Conservation (phyloP, 192 early-diverging fungal species). For the Rhizoclosmatium globosum region DNA sequence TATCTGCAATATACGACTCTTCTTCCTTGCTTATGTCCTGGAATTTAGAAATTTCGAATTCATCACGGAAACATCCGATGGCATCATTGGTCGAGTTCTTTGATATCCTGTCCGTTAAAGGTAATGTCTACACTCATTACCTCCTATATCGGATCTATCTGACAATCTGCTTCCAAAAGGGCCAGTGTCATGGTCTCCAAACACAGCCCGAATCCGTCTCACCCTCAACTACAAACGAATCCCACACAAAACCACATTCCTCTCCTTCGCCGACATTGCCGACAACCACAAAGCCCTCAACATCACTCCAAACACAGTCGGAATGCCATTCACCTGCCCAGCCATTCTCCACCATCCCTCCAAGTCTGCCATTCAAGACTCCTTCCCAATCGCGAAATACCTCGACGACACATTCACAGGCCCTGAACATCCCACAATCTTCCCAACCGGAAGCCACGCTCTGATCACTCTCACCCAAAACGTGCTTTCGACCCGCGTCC, state of each 20-base stretch:
- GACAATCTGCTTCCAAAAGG: not conserved
- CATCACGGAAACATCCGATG: too few species aligned
- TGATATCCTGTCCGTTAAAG: too few species aligned
- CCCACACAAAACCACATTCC: slow-evolving; percentile 10
- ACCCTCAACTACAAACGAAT: slow-evolving; percentile 19
- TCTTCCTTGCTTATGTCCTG: too few species aligned
- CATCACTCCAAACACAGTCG: not conserved
- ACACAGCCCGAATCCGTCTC: slow-evolving; percentile 6
- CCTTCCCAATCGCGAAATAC: slow-evolving; percentile 11
- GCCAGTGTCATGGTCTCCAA: slow-evolving; percentile 10
- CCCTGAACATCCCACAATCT: not conserved
- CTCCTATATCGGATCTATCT: not conserved
- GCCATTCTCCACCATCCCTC: not conserved
- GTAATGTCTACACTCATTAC: too few species aligned
- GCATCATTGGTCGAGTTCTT: too few species aligned
- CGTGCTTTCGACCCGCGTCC: not conserved
- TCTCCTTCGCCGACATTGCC: slow-evolving; percentile 14
- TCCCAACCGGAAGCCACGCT: not conserved
- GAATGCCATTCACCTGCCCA: slow-evolving; percentile 2
- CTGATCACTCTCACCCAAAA: not conserved
- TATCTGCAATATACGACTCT: too few species aligned
- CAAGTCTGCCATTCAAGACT: slow-evolving; percentile 3
- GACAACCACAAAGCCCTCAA: slow-evolving; percentile 3
- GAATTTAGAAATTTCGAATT: too few species aligned
- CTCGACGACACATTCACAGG: slow-evolving; percentile 16